These are phyloP conservation scores for Fusarium haematococcum DNA, from an alignment of 2,329 filamentous ascomycete species.

Conservation along the genomic window DNA sequence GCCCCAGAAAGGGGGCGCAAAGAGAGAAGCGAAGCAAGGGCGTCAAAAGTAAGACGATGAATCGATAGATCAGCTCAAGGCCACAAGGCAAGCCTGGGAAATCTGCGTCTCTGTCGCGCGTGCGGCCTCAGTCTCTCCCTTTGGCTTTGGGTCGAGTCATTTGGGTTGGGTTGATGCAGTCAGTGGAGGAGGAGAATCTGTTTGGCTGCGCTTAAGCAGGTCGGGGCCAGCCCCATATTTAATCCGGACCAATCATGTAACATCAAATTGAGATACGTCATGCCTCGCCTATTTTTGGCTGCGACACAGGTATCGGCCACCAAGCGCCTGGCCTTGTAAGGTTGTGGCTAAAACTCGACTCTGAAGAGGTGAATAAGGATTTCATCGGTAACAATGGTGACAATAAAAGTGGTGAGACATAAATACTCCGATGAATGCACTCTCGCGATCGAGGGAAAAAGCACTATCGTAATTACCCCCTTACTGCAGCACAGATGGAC, in stretches of 20 bases:
- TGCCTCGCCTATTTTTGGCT: conserved; percentile 16
- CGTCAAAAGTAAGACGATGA: neutral
- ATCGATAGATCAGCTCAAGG: neutral
- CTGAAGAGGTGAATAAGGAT: neutral
- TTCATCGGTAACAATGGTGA: neutral
- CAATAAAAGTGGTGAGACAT: neutral
- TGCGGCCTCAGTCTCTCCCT: conserved; percentile 1
- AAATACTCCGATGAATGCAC: neutral
- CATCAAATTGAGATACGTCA: conserved; percentile 32
- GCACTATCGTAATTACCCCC: neutral
- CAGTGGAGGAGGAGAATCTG: conserved; percentile 32
- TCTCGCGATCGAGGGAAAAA: neutral
- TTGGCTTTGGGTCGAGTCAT: conserved; percentile 31
- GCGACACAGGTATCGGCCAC: conserved; percentile 2
- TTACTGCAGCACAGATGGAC: neutral
- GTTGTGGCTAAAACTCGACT: neutral
- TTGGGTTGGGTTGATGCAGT: conserved; percentile 13
- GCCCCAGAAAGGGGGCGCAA: conserved; percentile 16
- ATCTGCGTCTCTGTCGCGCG: neutral
- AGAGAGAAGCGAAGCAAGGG: neutral
- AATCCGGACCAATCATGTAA: conserved; percentile 32
- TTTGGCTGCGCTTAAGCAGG: conserved; percentile 4
- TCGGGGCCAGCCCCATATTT: conserved; percentile 29
- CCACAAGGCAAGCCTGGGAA: conserved; percentile 3
- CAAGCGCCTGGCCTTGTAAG: neutral